Evolutionary conservation across 352 stramenopile species (phyloP), one percentile per base, ranked within the genome.

Genomic region (Phytophthora cactorum): DNA sequence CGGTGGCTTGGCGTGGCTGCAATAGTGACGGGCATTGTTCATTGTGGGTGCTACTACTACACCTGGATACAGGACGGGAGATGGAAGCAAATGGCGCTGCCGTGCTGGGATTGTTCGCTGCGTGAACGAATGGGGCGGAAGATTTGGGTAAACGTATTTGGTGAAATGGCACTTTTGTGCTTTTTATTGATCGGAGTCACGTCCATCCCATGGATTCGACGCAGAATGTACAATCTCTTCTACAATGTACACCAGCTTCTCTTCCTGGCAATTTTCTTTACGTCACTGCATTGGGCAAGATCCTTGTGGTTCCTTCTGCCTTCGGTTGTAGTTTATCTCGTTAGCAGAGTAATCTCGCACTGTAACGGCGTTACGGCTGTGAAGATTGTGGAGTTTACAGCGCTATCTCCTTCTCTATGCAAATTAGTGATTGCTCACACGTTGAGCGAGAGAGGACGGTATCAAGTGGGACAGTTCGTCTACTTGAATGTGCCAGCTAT

Each of bases 71-170:
- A 43, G 25, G 47, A 79, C 10, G 68, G 71, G 0, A 38, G 46
- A 25, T 82, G 55, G 66, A 43, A 55, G 17, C 32, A 78, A 34
- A 62, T 70, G 46, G 59, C 60, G 5, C 32, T 84, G 1, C 79
- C 79, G 4, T 88, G 79, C 43, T 84, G 74, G 29, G 75, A 86
- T 28, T 86, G 79, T 47, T 49, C 50, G 3, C 45, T 84, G 25
- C 41, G 52, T 17, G 64, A 64, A 0, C 46, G 49, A 1, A 29
- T 28, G 8, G 79, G 77, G 11, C 52, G 67, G 5, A 50, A 77
- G n/a, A 47, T 68, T 1, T 86, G 77, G 79, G 50, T 83, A 15
- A 88, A 88, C 36, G 58, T 83, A 2, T 86, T 86, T 28, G 79
- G 79, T 2, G 60, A 78, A 17, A n/a, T 82, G 12, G 67, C 79